Evolutionary conservation across 257 asterid genomes (phyloP), one percentile per base, ranked within the genome.

Genomic region (Nicotiana benthamiana): DNA sequence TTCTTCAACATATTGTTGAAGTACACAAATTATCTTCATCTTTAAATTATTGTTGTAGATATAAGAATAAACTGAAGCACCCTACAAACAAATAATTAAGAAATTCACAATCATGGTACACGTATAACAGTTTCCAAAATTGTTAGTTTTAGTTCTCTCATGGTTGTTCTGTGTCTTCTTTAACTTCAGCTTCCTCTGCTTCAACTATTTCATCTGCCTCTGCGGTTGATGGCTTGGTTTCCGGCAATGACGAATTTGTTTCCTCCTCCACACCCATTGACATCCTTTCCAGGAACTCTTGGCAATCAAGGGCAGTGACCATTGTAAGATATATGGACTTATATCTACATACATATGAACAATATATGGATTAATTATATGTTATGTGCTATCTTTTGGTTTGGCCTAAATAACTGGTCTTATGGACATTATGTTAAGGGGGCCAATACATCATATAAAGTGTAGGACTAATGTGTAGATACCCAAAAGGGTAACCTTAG

Each of bases 281-380:
- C 83, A 93, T 86, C 87, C 99, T 88, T 84, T 86, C 95, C 17
- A 92, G 84, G 66, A 95, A 89, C 84, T 95, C 97, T 80, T 92
- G 92, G 88, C 99, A 92, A 82, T 95, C 98, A 1, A 90, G 75
- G 24, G 93, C 90, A 11, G 95, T 88, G 65, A 92, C 94, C n/a
- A n/a, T n/a, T 27, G 30, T 27, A 27, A 27, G 30, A 27, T 27
- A 27, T 27, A 27, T 27, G 30, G 30, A 27, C 30, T 27, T 27
- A 27, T 27, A 27, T 27, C 30, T 27, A 27, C 30, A 27, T 27
- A 27, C 30, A 27, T 27, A 27, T 27, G 30, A 27, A 27, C 30
- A 27, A 27, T 27, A 27, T 27, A 27, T 27, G 30, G 30, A 27
- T 27, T 1, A 27, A 27, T 27, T 27, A 27, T 27, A 27, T 27